These are phyloP conservation scores for Phytophthora cajani DNA, from an alignment of 352 stramenopile genomes.

Conservation along the genomic window DNA sequence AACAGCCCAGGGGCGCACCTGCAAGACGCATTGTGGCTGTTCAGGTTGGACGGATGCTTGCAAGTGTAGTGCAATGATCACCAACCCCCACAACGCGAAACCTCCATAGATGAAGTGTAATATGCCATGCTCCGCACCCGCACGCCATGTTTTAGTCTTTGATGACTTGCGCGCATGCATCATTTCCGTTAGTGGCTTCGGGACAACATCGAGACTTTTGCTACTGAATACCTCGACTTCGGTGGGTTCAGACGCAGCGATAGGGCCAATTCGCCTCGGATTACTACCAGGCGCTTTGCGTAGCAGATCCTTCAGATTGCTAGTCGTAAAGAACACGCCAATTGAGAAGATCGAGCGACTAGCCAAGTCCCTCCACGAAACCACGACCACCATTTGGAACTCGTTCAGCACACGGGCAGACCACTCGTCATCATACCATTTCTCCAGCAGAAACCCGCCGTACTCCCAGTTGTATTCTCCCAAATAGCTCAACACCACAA, in stretches of 20 bases:
- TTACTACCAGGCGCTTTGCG: background rate
- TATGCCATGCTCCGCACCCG: background rate
- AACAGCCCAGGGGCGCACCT: background rate
- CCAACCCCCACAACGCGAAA: slow-evolving; percentile 25
- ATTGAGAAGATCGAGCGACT: slow-evolving; percentile 33
- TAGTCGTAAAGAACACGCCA: slow-evolving; percentile 25
- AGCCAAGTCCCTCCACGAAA: slow-evolving; percentile 33
- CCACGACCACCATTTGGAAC: slow-evolving; percentile 36
- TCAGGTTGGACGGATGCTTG: slow-evolving; percentile 23
- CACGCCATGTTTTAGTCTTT: background rate
- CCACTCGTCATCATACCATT: slow-evolving; percentile 39
- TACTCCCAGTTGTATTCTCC: slow-evolving; percentile 20
- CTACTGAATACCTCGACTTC: background rate
- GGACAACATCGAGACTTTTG: background rate
- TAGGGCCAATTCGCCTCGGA: slow-evolving; percentile 12
- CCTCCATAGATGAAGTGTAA: slow-evolving; percentile 12
- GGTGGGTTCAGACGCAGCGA: slow-evolving; percentile 1
- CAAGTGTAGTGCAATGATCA: slow-evolving; percentile 30
- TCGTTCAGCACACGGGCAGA: slow-evolving; percentile 32
- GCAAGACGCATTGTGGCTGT: background rate
- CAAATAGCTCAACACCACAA: slow-evolving; percentile 28
- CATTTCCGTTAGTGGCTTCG: background rate
- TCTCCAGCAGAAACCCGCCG: slow-evolving; percentile 18
- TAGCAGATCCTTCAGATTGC: slow-evolving; percentile 32
- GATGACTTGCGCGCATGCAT: background rate